phyloP scores from a whole-genome alignment of 352 stramenopile genomes.

The Globisporangium solare region DNA sequence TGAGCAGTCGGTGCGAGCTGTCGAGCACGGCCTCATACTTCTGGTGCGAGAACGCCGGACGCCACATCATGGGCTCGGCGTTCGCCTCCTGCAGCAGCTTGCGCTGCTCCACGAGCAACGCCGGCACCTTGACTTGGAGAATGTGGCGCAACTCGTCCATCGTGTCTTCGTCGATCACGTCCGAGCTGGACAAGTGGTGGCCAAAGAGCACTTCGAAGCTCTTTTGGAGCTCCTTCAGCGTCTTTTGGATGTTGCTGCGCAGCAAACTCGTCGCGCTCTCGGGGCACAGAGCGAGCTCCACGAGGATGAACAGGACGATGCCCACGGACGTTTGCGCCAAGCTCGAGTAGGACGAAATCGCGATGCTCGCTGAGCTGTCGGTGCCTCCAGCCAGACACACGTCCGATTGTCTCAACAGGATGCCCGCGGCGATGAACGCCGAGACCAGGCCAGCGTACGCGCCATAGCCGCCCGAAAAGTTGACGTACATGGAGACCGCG shows the following conservation, averaged over 20 bases:
- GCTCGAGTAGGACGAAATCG: constrained; percentile 71
- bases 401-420: constrained; percentile 59
- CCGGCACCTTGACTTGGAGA: constrained; percentile 53
- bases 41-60: constrained; percentile 58
- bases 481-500: constrained; percentile 68
- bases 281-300: constrained; percentile 63
- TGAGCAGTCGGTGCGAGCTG: constrained; percentile 55
- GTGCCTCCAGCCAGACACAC: constrained; percentile 39
- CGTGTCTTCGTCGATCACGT: constrained; percentile 47
- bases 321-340: constrained; percentile 75
- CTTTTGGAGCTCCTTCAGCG: constrained; percentile 55
- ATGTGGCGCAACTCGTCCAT: constrained; percentile 53
- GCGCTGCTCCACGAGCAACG: constrained; percentile 50
- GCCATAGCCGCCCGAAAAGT: constrained; percentile 59
- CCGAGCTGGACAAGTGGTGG: constrained; percentile 55
- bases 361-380: constrained; percentile 37
- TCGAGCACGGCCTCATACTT: constrained; percentile 76
- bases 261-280: constrained; percentile 68
- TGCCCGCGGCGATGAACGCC: constrained; percentile 60
- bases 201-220: constrained; percentile 66
- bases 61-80: constrained; percentile 65
- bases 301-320: constrained; percentile 70
- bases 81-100: constrained; percentile 59
- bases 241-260: constrained; percentile 72
- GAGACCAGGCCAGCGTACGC: constrained; percentile 72